Evolutionary conservation across 1,284 basidiomycete genomes (phyloP).

Genomic region (Cryptococcus sp.): DNA sequence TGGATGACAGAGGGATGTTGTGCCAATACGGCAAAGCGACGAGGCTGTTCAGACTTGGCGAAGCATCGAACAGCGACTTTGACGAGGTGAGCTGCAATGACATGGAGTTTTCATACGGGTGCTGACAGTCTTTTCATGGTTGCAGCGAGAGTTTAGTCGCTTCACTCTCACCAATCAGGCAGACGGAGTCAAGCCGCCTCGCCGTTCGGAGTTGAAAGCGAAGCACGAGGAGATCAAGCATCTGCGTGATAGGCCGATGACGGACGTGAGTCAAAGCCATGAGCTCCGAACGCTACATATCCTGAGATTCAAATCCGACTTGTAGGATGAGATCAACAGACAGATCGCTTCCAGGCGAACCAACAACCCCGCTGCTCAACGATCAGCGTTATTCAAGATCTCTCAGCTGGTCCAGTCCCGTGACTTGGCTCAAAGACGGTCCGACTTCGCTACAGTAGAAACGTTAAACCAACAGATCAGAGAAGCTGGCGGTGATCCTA

Average conservation of each 20-base stretch:
- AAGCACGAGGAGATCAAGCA: constrained; percentile 65
- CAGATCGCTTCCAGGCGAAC: constrained; percentile 61
- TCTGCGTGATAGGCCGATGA: constrained; percentile 64
- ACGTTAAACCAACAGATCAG: constrained; percentile 65
- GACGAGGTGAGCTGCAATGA: constrained; percentile 56
- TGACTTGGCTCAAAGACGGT: constrained; percentile 68
- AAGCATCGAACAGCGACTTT: constrained; percentile 71
- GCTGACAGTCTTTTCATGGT: not conserved
- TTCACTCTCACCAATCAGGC: constrained; percentile 57
- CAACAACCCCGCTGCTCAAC: constrained; percentile 46
- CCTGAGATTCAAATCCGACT: constrained; percentile 52
- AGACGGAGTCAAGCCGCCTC: constrained; percentile 67
- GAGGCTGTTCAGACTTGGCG: constrained; percentile 69
- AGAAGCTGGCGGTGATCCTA: constrained; percentile 56
- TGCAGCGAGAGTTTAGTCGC: constrained; percentile 74
- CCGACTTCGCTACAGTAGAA: constrained; percentile 64
- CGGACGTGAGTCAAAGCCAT: constrained; percentile 62
- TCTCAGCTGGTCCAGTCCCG: constrained; percentile 58
- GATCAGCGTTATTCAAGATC: constrained; percentile 55
- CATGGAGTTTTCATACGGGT: not conserved
- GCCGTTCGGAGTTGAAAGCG: constrained; percentile 64
- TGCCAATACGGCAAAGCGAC: constrained; percentile 69
- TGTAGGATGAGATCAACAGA: constrained; percentile 63
- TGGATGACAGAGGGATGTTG: constrained; percentile 64
- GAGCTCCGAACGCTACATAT: constrained; percentile 2